These are phyloP conservation scores for Lactifluus echinatus DNA, from an alignment of 768 basidiomycete genomes.

Conservation along the genomic window DNA sequence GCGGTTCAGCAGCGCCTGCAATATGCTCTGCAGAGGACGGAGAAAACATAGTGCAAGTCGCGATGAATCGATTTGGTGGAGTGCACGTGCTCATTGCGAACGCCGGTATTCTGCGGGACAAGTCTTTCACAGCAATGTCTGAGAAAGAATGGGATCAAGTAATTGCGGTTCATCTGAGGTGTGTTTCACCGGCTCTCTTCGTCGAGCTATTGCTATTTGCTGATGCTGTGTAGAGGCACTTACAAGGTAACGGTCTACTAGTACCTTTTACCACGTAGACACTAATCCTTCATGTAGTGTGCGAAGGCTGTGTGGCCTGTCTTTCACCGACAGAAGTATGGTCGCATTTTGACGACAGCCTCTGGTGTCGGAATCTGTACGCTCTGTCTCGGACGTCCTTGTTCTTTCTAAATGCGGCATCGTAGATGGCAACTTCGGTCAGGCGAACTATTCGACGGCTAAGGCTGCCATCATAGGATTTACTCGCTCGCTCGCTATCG, in stretches of 20 bases:
- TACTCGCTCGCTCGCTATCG: conserved; percentile 83
- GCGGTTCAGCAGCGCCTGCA: conserved; percentile 79
- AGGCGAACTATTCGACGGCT: conserved; percentile 91
- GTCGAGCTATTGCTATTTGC: background rate
- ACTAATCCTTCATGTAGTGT: conserved; percentile 41
- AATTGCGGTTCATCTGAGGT: conserved; percentile 75
- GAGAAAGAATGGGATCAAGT: conserved; percentile 94
- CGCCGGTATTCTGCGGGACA: conserved; percentile 90
- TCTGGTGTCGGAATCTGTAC: conserved; percentile 89
- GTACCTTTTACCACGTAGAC: background rate
- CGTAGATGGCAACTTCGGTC: conserved; percentile 89
- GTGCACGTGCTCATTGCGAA: conserved; percentile 88
- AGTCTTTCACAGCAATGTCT: conserved; percentile 82
- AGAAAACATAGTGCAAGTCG: conserved; percentile 78
- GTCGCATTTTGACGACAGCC: conserved; percentile 89
- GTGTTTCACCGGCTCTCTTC: background rate
- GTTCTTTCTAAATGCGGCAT: background rate
- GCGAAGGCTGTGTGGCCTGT: conserved; percentile 93
- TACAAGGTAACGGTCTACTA: conserved; percentile 57
- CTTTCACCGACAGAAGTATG: conserved; percentile 95
- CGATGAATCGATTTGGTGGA: conserved; percentile 77
- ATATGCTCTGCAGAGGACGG: conserved; percentile 89
- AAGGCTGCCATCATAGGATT: conserved; percentile 89
- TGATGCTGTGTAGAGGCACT: conserved; percentile 47
- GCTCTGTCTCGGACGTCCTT: conserved; percentile 26